Evolutionary conservation across 371 early-diverging fungal species (phyloP).

Genomic region (Coemansia sp.): DNA sequence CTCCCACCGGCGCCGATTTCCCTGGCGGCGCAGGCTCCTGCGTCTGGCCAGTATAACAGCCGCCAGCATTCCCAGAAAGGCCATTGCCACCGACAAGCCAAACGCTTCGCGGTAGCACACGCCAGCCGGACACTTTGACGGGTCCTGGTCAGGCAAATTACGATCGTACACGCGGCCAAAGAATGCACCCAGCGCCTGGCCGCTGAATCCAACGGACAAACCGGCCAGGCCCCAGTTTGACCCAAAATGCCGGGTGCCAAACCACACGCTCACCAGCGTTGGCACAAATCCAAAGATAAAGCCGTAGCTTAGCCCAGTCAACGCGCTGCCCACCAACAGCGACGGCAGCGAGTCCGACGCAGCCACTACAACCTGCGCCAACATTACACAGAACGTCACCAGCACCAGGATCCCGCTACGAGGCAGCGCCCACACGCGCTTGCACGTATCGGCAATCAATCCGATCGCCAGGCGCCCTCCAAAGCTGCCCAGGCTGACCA

Average conservation of each 20-base stretch:
- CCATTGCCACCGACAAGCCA: slow-evolving; percentile 20
- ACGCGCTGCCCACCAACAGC: slow-evolving; percentile 35
- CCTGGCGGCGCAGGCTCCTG: slow-evolving; percentile 25
- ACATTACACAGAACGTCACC: slow-evolving; percentile 19
- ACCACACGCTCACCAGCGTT: slow-evolving; percentile 49
- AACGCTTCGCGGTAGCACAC: slow-evolving; percentile 44
- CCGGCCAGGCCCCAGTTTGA: slow-evolving; percentile 46
- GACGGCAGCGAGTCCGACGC: slow-evolving; percentile 9
- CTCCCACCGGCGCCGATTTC: slow-evolving; percentile 46
- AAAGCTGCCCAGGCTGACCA: slow-evolving; percentile 47
- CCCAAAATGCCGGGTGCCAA: slow-evolving; percentile 47
- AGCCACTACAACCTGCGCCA: slow-evolving; percentile 39
- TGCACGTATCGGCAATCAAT: slow-evolving; percentile 35
- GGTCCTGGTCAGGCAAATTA: slow-evolving; percentile 45
- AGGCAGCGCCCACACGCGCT: slow-evolving; percentile 42
- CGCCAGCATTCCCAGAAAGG: slow-evolving; percentile 15
- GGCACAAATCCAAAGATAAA: slow-evolving; percentile 47
- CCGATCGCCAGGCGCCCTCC: slow-evolving; percentile 42
- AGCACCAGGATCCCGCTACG: slow-evolving; percentile 43
- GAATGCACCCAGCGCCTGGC: slow-evolving; percentile 47
- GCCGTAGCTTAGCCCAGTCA: slow-evolving; percentile 47
- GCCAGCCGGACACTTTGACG: slow-evolving; percentile 37
- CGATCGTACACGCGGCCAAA: slow-evolving; percentile 42
- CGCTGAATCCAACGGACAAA: slow-evolving; percentile 38
- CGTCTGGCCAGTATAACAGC: slow-evolving; percentile 31